Evolutionary conservation across 495 filamentous ascomycete genomes (phyloP), one percentile per base, ranked within the genome.

Genomic region (Penicillium atrosanguineum): DNA sequence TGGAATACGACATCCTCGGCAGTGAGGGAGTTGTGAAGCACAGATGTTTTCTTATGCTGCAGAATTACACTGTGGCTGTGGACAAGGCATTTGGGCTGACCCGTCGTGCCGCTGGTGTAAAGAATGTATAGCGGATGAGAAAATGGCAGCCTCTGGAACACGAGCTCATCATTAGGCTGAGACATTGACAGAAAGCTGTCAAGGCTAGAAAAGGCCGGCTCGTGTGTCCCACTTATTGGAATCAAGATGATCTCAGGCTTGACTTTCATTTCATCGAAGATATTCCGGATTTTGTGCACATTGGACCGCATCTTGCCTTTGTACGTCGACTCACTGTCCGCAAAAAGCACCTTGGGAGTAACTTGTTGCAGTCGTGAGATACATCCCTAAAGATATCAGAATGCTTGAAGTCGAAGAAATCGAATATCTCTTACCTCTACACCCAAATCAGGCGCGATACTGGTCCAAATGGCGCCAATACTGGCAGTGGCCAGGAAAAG

Each of bases 41-140:
- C 67, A 18, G 69, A 68, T 62, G 88, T 85, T 62, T 88, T 88
- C 52, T 62, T 69, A n/a, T 67, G 69, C 53, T 75, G 83, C 25
- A 89, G 52, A 31, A 87, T 60, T 6, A 79, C 70, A 6, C 84
- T 84, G 19, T 80, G 73, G 2, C 79, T 83, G 67, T 90, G 87
- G 7, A 89, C 85, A 51, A 90, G 87, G 49, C 84, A 87, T 64
- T 90, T 90, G 25, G 87, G 87, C 37, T 73, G 81, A 23, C 87
- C 87, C 0, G 87, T 90, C 12, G 86, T 90, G 8, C 87, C 87
- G 9, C 78, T 83, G 4, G 82, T 86, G 65, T 88, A 90, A 44
- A 86, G 84, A 42, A 90, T 76, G 37, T 89, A 74, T 63, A 87
- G 82, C n/a, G 87, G 87, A 56, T 89, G 84, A 46, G 77, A 68